phyloP scores from a whole-genome alignment of 2,329 filamentous ascomycete species.

The Sporothrix luriei region DNA sequence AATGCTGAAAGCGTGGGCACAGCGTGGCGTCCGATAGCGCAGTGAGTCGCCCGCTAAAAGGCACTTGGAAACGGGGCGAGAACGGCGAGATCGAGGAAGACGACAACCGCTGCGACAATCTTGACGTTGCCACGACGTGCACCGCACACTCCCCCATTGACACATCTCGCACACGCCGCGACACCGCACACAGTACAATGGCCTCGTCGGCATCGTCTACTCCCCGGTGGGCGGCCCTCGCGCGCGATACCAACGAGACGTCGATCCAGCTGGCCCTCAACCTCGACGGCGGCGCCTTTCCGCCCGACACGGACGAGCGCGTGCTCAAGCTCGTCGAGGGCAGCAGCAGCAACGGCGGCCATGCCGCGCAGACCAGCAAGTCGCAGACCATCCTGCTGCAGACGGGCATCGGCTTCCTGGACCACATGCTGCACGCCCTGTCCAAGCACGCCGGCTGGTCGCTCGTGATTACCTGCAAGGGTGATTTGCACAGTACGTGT shows the following conservation, averaged over 20 bases:
- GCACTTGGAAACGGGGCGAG: neutral
- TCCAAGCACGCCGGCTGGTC: conserved; percentile 97
- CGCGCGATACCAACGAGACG: conserved; percentile 95
- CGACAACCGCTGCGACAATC: neutral
- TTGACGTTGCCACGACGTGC: neutral
- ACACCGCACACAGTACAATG: conserved; percentile 35
- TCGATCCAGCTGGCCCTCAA: conserved; percentile 92
- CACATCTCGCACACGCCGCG: neutral
- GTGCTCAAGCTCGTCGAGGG: conserved; percentile 52
- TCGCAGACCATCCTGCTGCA: conserved; percentile 84
- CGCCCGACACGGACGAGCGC: conserved; percentile 62
- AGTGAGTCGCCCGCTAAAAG: conserved; percentile 32
- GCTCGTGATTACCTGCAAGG: conserved; percentile 77
- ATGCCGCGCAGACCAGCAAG: conserved; percentile 82
- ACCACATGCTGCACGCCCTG: conserved; percentile 97
- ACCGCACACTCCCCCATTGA: neutral
- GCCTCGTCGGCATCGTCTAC: conserved; percentile 39
- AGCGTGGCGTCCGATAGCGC: conserved; percentile 32
- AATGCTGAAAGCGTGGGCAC: neutral
- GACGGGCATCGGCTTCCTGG: conserved; percentile 95
- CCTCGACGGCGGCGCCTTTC: conserved; percentile 76
- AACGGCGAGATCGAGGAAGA: neutral
- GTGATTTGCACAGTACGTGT: conserved; percentile 78
- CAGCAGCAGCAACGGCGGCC: conserved; percentile 55
- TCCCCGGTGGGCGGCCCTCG: conserved; percentile 72